These are phyloP conservation scores for Ascochyta koolunga DNA, from an alignment of 2,329 filamentous ascomycete genomes.

Conservation along the genomic window DNA sequence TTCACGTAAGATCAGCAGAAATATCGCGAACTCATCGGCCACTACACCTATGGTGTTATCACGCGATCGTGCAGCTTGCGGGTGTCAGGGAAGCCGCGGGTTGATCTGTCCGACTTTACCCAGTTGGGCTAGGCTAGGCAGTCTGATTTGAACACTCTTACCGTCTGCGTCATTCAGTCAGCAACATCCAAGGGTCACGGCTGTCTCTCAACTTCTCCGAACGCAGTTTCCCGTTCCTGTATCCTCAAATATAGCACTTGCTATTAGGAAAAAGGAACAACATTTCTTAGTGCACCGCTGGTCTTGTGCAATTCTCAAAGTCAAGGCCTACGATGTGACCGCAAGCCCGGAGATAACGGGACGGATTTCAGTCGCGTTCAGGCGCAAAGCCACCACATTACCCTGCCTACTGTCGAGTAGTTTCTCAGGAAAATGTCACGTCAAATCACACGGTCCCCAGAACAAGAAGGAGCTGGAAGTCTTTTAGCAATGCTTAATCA, in stretches of 20 bases:
- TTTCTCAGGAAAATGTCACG: constrained; percentile 17
- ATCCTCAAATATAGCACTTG: background rate
- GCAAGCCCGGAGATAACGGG: background rate
- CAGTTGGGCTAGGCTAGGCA: background rate
- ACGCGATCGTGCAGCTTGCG: no score
- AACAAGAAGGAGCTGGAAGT: constrained; percentile 12
- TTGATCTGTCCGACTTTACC: background rate
- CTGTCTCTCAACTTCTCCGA: background rate
- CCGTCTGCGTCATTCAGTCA: constrained; percentile 5
- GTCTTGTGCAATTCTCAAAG: background rate
- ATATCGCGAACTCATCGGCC: background rate
- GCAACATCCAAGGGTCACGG: background rate
- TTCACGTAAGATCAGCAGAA: background rate
- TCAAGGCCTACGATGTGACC: constrained; percentile 2
- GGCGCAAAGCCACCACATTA: background rate
- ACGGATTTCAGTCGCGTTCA: constrained; percentile 8
- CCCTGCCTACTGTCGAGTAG: background rate
- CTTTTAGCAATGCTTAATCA: constrained; percentile 24
- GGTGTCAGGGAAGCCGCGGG: no score
- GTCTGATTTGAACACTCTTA: background rate
- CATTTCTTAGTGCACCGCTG: background rate
- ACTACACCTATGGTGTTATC: background rate
- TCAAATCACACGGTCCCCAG: constrained; percentile 10
- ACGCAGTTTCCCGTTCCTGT: background rate
- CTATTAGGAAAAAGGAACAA: background rate